Evolutionary conservation across 176 grass and related monocot species (phyloP).

Genomic region (Triticum aestivum): DNA sequence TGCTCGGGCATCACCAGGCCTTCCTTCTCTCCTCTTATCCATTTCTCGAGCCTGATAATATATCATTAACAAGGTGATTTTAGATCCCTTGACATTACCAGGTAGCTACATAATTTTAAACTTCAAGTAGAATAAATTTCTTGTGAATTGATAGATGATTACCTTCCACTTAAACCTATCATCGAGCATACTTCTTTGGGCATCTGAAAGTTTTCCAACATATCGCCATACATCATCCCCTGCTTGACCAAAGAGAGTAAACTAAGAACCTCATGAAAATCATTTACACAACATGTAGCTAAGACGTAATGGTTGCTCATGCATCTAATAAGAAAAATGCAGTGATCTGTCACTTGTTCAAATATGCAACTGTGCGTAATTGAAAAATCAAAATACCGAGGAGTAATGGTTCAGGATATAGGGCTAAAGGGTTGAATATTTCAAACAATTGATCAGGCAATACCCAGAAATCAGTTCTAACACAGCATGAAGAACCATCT

Average conservation of each 20-base stretch:
- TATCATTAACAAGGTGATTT: conserved; percentile 19
- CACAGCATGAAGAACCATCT: background rate
- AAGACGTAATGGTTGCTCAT: background rate
- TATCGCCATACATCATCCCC: conserved; percentile 97
- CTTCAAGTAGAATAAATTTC: background rate
- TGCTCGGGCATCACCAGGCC: conserved; percentile 84
- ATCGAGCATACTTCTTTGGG: conserved; percentile 99
- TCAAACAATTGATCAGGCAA: background rate
- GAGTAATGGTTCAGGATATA: background rate
- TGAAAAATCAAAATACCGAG: background rate
- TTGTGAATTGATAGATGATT: conserved; percentile 23
- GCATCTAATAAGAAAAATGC: background rate
- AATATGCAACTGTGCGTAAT: background rate
- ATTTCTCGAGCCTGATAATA: conserved; percentile 83
- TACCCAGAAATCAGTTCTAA: background rate
- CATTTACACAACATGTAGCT: background rate
- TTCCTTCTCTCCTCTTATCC: conserved; percentile 97
- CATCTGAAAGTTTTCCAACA: conserved; percentile 98
- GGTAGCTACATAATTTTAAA: background rate
- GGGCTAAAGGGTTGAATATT: background rate
- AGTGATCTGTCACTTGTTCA: background rate
- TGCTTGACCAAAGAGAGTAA: conserved; percentile 34
- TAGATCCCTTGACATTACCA: background rate
- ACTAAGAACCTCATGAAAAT: conserved; percentile 21
- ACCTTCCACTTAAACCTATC: conserved; percentile 99